Evolutionary conservation across 768 basidiomycete genomes (phyloP).

Genomic region (Pulveroboletus sp.): DNA sequence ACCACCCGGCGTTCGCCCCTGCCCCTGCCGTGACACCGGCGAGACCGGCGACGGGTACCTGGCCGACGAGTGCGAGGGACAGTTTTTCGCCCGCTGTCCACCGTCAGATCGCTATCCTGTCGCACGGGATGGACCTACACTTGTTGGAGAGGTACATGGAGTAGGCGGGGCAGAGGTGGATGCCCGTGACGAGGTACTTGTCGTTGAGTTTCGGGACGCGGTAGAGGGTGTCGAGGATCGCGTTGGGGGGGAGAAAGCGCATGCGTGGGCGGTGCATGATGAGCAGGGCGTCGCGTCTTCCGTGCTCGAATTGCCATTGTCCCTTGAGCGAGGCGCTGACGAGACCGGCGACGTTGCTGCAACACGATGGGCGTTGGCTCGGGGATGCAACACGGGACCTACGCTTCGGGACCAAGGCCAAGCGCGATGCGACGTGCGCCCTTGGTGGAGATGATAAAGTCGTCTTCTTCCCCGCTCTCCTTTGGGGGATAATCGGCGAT

Average conservation of each 20-base stretch:
- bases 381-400: not conserved
- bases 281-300: constrained; percentile 33
- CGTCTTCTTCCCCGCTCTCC: constrained; percentile 16
- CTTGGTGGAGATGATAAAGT: constrained; percentile 22
- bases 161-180: constrained; percentile 32
- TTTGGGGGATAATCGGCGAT: constrained; percentile 16
- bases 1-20: constrained; percentile 16
- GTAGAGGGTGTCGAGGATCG: constrained; percentile 25
- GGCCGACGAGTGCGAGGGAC: constrained; percentile 20
- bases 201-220: constrained; percentile 21
- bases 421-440: constrained; percentile 17
- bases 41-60: constrained; percentile 9
- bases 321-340: constrained; percentile 32
- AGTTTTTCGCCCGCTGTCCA: constrained; percentile 25
- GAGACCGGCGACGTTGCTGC: constrained; percentile 23
- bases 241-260: constrained; percentile 16
- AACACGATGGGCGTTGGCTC: no score
- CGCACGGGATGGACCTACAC: constrained; percentile 6
- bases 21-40: constrained; percentile 15
- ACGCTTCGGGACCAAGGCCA: constrained; percentile 19
- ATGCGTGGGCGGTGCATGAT: constrained; percentile 32
- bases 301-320: constrained; percentile 32
- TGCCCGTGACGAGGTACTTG: constrained; percentile 34
- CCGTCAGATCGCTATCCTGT: no score
- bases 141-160: constrained; percentile 34